Evolutionary conservation across 192 early-diverging fungal genomes (phyloP).

Genomic region (Tieghemiomyces parasiticus): DNA sequence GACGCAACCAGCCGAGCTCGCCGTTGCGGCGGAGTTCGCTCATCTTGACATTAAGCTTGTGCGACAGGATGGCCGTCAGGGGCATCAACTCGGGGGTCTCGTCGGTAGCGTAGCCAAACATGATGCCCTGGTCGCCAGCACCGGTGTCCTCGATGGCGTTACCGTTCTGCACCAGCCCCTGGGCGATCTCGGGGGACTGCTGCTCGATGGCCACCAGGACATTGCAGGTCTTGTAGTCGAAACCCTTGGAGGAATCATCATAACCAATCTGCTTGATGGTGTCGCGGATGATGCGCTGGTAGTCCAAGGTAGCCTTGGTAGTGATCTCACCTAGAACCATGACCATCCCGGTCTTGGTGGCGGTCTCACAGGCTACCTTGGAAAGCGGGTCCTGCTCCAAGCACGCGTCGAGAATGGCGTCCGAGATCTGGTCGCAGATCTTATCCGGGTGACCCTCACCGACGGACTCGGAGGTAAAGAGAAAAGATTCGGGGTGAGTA

Average conservation of each 20-base stretch:
- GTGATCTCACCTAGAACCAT: conserved; percentile 99
- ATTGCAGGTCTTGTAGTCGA: conserved; percentile 99
- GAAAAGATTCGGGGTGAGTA: conserved; percentile 62
- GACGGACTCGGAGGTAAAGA: conserved; percentile 99
- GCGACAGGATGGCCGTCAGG: conserved; percentile 81
- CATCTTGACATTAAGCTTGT: conserved; percentile 96
- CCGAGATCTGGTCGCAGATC: conserved; percentile 99
- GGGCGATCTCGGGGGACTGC: conserved; percentile 98
- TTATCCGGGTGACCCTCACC: conserved; percentile 99
- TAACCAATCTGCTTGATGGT: conserved; percentile 99
- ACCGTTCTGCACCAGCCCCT: conserved; percentile 89
- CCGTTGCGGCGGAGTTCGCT: conserved; percentile 89
- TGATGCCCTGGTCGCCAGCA: conserved; percentile 97
- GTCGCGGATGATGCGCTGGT: conserved; percentile 99
- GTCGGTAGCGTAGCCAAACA: conserved; percentile 94
- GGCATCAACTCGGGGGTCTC: conserved; percentile 99
- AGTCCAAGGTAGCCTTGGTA: conserved; percentile 94
- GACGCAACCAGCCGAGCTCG: conserved; percentile 82
- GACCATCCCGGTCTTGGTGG: conserved; percentile 99
- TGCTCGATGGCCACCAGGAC: conserved; percentile 99
- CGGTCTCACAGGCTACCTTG: conserved; percentile 99
- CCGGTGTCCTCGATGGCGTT: conserved; percentile 91
- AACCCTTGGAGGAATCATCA: conserved; percentile 97
- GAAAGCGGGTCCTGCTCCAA: conserved; percentile 88
- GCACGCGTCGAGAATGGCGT: conserved; percentile 96